Base-by-base conservation (phyloP, 345 rosid species). In the Erysimum cheiranthoides region DNA sequence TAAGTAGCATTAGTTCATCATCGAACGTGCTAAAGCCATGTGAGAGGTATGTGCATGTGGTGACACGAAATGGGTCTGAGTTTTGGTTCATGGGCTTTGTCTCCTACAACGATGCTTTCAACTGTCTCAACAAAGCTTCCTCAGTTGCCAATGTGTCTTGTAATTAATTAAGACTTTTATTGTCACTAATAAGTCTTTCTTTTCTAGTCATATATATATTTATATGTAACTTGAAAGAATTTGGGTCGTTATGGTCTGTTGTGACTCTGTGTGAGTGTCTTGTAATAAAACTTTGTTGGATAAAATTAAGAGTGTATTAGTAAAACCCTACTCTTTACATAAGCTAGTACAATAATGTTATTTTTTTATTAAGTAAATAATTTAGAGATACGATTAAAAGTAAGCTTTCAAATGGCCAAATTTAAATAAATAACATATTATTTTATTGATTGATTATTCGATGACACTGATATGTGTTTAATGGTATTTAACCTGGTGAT, bases 61-160 rank as follows among this genome's bases (percentile, higher is more conserved):
- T 83, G 66, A 86, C 89, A 0, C 71, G 66, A 35, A 96, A 91
- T 68, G 89, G 85, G n/a, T 83, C 85, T 69, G 97, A 91, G 51
- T 93, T 88, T 77, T 88, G 94, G 94, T 87, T 91, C 52, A 80
- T 91, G 89, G 98, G 97, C 18, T 88, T 93, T 35, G 80, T 93
- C 68, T 91, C 96, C 13, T 90, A 82, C 42, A 84, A 79, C 59
- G 88, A 91, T 80, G 98, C 97, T 28, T 85, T 87, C 62, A 87
- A 78, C 65, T 87, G 82, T 62, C 83, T 91, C 50, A 77, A 52
- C 6, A 84, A 88, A 67, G 84, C 84, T 30, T 79, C 18, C 17
- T 16, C 83, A 69, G 58, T 85, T 56, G 54, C 27, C 76, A 12
- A 63, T 43, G 12, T 10, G 40, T 30, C 35, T 18, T 73, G 66